Conservation (phyloP, 2,329 filamentous ascomycete species). For the Phialophora verrucosa region DNA sequence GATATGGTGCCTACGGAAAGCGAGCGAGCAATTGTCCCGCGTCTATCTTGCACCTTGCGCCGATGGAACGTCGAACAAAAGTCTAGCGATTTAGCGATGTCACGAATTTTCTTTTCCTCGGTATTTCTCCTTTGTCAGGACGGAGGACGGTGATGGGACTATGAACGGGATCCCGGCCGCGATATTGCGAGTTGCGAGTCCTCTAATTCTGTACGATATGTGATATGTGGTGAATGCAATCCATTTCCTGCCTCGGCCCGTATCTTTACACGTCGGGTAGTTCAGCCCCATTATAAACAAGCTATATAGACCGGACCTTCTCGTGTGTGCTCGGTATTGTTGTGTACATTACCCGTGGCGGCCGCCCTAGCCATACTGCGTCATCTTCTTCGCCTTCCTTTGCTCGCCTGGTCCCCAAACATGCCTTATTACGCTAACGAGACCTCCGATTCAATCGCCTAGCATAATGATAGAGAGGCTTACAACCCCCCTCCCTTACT, state of each 20-base stretch:
- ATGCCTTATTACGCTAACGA: neutral
- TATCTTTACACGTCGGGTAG: neutral
- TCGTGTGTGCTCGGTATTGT: neutral
- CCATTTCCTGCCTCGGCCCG: neutral
- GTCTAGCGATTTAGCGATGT: conserved; percentile 1
- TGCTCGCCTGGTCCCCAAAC: neutral
- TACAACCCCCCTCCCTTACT: neutral
- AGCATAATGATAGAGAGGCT: neutral
- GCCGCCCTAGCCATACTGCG: neutral
- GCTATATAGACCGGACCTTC: neutral
- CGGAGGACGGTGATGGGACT: neutral
- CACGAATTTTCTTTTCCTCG: neutral
- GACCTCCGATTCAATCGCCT: neutral
- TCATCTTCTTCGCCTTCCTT: neutral
- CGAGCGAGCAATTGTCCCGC: neutral
- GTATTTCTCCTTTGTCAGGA: conserved; percentile 2
- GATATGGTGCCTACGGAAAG: neutral
- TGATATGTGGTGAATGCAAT: conserved; percentile 8
- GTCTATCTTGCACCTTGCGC: neutral
- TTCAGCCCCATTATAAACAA: neutral
- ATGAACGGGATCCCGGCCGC: neutral
- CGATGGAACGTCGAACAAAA: neutral
- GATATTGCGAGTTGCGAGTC: neutral
- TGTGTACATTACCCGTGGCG: neutral
- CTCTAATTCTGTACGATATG: conserved; percentile 9